These are phyloP conservation scores for Starmera dryadoides DNA, from an alignment of 805 yeast species.

Conservation along the genomic window DNA sequence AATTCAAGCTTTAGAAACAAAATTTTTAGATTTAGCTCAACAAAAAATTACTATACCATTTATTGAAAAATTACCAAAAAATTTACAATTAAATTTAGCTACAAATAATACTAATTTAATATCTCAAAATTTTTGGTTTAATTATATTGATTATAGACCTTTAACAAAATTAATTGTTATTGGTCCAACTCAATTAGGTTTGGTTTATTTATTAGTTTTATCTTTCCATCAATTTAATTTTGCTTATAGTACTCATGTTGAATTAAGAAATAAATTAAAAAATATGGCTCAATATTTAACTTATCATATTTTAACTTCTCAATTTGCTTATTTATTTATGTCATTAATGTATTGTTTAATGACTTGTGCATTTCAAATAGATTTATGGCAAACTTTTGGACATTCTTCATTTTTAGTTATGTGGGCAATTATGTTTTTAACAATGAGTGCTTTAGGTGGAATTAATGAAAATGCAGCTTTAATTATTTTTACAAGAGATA, in stretches of 20 bases:
- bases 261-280: constrained; percentile 31
- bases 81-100: constrained; percentile 8
- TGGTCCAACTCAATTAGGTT: constrained; percentile 64
- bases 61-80: neutral
- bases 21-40: constrained; percentile 12
- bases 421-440: constrained; percentile 54
- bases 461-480: constrained; percentile 55
- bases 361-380: constrained; percentile 55
- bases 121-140: constrained; percentile 20
- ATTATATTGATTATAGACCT: constrained; percentile 35
- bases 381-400: constrained; percentile 45
- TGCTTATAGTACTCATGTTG: constrained; percentile 41
- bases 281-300: constrained; percentile 34
- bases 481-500: constrained; percentile 38
- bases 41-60: constrained; percentile 11
- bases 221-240: constrained; percentile 63
- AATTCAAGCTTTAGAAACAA: constrained; percentile 14
- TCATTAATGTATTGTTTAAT: constrained; percentile 49
- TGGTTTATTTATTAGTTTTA: constrained; percentile 56
- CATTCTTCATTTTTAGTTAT: constrained; percentile 56
- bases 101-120: constrained; percentile 9
- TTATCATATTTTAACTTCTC: constrained; percentile 40
- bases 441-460: constrained; percentile 65
- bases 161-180: constrained; percentile 33
- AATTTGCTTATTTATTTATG: constrained; percentile 42